Conservation (phyloP, 2,329 filamentous ascomycete species). For the Stemphylium beticola region DNA sequence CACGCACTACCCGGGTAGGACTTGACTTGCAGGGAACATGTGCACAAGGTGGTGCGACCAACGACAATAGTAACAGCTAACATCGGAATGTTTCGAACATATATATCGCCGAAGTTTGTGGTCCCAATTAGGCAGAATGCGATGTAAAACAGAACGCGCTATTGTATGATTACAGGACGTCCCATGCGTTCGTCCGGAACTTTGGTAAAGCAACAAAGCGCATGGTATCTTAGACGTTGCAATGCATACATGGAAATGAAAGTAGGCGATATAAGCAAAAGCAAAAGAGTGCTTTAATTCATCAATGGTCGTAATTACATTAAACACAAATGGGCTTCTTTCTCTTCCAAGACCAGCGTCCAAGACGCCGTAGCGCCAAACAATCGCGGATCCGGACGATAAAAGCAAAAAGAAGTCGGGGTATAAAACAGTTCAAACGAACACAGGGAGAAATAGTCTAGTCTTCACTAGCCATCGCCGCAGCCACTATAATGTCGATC, state of each 20-base stretch:
- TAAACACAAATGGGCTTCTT: neutral
- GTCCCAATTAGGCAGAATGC: neutral
- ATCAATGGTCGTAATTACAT: conserved; percentile 5
- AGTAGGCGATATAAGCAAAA: no score
- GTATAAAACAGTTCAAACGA: conserved; percentile 13
- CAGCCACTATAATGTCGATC: conserved; percentile 68
- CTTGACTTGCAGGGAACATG: neutral
- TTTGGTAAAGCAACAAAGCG: no score
- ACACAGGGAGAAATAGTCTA: neutral
- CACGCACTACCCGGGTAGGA: neutral
- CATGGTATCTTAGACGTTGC: no score
- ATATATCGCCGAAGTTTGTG: neutral
- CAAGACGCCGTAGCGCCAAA: conserved; percentile 3
- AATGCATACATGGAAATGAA: no score
- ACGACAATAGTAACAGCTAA: neutral
- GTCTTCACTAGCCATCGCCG: conserved; percentile 20
- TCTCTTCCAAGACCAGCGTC: neutral
- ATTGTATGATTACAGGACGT: neutral
- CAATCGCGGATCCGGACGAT: neutral
- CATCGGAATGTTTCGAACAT: neutral
- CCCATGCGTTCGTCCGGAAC: no score
- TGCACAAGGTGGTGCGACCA: neutral
- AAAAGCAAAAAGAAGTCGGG: neutral
- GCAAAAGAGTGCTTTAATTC: neutral
- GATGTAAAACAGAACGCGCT: neutral